Conservation (phyloP, 1,284 basidiomycete species). For the Ganoderma lingzhi region DNA sequence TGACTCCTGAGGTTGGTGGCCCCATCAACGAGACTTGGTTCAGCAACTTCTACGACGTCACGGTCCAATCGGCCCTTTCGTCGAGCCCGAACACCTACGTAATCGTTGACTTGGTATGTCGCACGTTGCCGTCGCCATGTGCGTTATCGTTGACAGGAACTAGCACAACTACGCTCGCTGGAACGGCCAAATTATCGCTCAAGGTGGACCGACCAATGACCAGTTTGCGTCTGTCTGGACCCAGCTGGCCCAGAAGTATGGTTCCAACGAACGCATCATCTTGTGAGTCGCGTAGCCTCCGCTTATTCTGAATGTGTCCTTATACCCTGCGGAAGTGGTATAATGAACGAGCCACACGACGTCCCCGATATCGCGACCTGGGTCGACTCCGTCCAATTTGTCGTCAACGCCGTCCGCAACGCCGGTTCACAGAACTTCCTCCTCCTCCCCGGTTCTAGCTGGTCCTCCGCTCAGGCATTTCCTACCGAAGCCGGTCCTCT, state of each 20-base stretch:
- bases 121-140: not conserved
- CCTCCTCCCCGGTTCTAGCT: slow-evolving; percentile 55
- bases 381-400: slow-evolving; percentile 55
- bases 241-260: slow-evolving; percentile 60
- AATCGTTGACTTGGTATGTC: slow-evolving; percentile 56
- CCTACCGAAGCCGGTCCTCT: slow-evolving; percentile 60
- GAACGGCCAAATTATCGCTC: slow-evolving; percentile 57
- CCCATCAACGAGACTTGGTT: slow-evolving; percentile 56
- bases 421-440: slow-evolving; percentile 58
- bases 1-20: slow-evolving; percentile 57
- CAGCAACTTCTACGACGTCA: slow-evolving; percentile 50
- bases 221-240: slow-evolving; percentile 62
- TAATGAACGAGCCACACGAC: slow-evolving; percentile 66
- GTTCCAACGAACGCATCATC: slow-evolving; percentile 55
- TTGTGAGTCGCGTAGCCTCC: slow-evolving; percentile 38
- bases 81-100: slow-evolving; percentile 53
- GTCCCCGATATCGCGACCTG: slow-evolving; percentile 50
- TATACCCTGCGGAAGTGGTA: slow-evolving; percentile 39
- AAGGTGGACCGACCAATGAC: slow-evolving; percentile 61
- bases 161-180: slow-evolving; percentile 62
- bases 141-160: not conserved
- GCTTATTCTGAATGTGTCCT: not conserved
- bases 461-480: slow-evolving; percentile 53
- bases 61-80: slow-evolving; percentile 57
- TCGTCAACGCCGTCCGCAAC: slow-evolving; percentile 57